Evolutionary conservation across 768 basidiomycete genomes (phyloP).

Genomic region (Phanerochaete sordida): DNA sequence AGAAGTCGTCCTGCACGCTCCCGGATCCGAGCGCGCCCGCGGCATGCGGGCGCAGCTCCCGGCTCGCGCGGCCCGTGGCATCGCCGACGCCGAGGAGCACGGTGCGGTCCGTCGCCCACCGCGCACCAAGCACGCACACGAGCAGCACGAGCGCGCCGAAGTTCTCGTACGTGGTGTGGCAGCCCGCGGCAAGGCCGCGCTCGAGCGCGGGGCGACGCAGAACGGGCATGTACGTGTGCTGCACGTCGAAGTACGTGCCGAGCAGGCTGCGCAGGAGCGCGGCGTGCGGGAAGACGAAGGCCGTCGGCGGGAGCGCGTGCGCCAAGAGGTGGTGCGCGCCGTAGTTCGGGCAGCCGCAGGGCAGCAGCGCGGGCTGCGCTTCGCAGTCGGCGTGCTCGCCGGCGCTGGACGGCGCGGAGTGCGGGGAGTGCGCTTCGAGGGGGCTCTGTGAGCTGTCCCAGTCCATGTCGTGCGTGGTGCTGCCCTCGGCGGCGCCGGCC

Average conservation of each 20-base stretch:
- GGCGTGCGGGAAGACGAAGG: background rate
- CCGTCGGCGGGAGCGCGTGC: background rate
- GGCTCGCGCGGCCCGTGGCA: constrained; percentile 2
- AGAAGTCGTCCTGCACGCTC: constrained; percentile 2
- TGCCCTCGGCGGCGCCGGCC: background rate
- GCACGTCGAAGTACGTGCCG: background rate
- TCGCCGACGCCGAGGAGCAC: constrained; percentile 28
- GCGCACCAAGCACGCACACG: constrained; percentile 46
- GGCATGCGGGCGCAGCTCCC: background rate
- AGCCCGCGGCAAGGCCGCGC: constrained; percentile 32
- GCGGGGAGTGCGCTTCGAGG: too few species aligned
- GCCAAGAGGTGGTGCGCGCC: background rate
- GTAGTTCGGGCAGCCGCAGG: constrained; percentile 5
- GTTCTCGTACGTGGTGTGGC: constrained; percentile 35
- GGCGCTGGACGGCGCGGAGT: too few species aligned
- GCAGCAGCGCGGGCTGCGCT: background rate
- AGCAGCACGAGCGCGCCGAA: constrained; percentile 47
- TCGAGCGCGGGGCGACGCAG: constrained; percentile 48
- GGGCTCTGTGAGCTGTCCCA: background rate
- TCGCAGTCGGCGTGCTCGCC: background rate
- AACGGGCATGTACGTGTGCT: constrained; percentile 31
- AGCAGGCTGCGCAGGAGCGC: background rate
- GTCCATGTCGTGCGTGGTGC: background rate
- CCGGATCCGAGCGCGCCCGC: background rate
- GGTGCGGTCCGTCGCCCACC: constrained; percentile 50